These are phyloP conservation scores for Pezicula carpinea DNA, from an alignment of 2,329 filamentous ascomycete species.

Conservation along the genomic window DNA sequence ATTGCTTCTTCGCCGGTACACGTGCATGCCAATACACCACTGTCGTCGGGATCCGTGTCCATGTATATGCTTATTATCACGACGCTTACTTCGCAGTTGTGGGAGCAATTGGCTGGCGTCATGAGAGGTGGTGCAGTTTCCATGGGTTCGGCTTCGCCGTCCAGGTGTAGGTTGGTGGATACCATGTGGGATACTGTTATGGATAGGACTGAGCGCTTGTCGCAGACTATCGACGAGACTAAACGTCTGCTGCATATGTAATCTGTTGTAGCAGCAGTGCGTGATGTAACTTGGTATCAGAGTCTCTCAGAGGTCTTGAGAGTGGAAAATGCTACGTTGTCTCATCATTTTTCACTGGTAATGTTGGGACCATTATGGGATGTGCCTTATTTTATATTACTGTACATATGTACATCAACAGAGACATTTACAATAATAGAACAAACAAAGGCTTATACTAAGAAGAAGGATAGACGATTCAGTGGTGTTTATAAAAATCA, in stretches of 20 bases:
- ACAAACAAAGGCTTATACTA: too few species aligned
- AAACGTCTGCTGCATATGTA: neutral
- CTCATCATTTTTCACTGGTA: too few species aligned
- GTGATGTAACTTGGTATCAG: too few species aligned
- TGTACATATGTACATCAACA: too few species aligned
- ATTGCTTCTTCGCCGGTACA: neutral
- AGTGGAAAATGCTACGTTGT: too few species aligned
- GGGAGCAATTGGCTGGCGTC: neutral
- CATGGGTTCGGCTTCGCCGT: neutral
- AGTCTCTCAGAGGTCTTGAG: too few species aligned
- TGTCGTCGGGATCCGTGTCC: neutral
- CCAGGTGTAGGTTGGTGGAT: neutral
- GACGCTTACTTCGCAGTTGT: conserved; percentile 3
- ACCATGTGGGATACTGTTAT: neutral
- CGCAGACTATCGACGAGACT: neutral
- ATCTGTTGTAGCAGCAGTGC: too few species aligned
- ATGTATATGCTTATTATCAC: conserved; percentile 10
- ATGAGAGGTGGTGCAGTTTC: neutral
- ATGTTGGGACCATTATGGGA: too few species aligned
- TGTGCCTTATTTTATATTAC: too few species aligned
- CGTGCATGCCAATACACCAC: conserved; percentile 5
- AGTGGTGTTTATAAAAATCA: too few species aligned
- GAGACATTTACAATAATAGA: too few species aligned
- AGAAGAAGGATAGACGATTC: too few species aligned
- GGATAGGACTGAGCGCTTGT: neutral